Evolutionary conservation across 345 rosid genomes (phyloP).

Genomic region (Raphanus sativus): DNA sequence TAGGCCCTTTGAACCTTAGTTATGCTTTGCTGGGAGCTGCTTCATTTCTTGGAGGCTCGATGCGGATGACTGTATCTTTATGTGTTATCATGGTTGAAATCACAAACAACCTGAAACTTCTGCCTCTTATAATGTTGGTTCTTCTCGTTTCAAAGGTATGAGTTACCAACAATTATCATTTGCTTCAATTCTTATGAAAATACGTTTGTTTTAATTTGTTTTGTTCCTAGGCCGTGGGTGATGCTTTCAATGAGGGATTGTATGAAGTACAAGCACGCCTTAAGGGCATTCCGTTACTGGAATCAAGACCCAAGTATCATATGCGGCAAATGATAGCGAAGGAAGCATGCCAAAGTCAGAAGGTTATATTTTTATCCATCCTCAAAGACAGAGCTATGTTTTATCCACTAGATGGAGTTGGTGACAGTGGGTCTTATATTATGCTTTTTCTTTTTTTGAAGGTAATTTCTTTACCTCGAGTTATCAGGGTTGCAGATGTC

Average conservation of each 20-base stretch:
- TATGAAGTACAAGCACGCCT: conserved; percentile 86
- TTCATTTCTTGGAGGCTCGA: conserved; percentile 98
- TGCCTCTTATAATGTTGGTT: conserved; percentile 97
- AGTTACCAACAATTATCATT: conserved; percentile 3
- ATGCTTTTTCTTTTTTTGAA: conserved; percentile 32
- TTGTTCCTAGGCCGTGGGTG: conserved; percentile 85
- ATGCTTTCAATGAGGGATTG: conserved; percentile 93
- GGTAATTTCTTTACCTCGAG: conserved; percentile 88
- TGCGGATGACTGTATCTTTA: conserved; percentile 96
- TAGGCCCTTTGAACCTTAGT: conserved; percentile 42
- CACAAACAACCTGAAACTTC: conserved; percentile 84
- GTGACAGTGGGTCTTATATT: not conserved
- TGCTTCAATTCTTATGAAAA: conserved; percentile 20
- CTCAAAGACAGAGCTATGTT: not conserved
- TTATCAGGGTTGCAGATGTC: conserved; percentile 83
- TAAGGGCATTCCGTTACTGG: conserved; percentile 84
- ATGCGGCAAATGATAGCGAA: conserved; percentile 77
- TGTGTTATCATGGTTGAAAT: conserved; percentile 99
- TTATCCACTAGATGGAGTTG: conserved; percentile 9
- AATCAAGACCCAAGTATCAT: conserved; percentile 80
- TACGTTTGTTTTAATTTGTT: not conserved
- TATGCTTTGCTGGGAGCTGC: conserved; percentile 98
- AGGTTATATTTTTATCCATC: conserved; percentile 45
- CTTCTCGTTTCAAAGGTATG: conserved; percentile 95
- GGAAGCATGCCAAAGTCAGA: conserved; percentile 81